A percentile compares a stretch with the other conserved stretches of the same genome.
These are phyloP conservation scores for Mycena amicta DNA, from an alignment of 768 basidiomycete species.

Conservation along the genomic window DNA sequence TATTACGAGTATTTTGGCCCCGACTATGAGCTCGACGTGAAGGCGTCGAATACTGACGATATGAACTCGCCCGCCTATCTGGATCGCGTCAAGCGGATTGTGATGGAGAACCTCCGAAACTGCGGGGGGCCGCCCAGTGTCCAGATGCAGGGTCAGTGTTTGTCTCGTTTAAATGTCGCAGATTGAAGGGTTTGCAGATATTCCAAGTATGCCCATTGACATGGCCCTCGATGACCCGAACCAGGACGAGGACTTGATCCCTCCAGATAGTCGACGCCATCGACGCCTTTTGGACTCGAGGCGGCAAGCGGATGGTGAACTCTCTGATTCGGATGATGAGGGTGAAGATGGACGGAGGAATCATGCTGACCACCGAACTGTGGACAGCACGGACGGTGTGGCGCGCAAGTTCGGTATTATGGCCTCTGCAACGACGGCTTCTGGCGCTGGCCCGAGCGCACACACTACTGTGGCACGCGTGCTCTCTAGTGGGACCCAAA, in stretches of 20 bases:
- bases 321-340: constrained; percentile 98
- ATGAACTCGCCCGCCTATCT: constrained; percentile 92
- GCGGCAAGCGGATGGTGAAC: constrained; percentile 82
- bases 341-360: constrained; percentile 85
- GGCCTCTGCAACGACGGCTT: constrained; percentile 61
- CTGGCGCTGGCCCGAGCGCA: constrained; percentile 77
- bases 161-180: constrained; percentile 4
- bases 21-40: constrained; percentile 94
- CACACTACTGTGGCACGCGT: constrained; percentile 58
- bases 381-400: constrained; percentile 47
- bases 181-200: constrained; percentile 49
- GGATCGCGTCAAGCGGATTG: constrained; percentile 88
- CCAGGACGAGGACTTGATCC: constrained; percentile 81
- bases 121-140: constrained; percentile 89
- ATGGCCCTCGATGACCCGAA: constrained; percentile 79
- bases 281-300: constrained; percentile 78
- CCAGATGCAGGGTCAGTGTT: constrained; percentile 76
- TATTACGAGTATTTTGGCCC: constrained; percentile 99
- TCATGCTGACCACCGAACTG: constrained; percentile 59
- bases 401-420: constrained; percentile 69
- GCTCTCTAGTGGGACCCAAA: constrained; percentile 37
- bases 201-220: constrained; percentile 84
- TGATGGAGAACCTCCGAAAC: constrained; percentile 87
- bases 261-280: constrained; percentile 76
- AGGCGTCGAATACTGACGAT: constrained; percentile 92